Conservation (phyloP, 1,139 yeast species). For the Candida neerlandica region DNA sequence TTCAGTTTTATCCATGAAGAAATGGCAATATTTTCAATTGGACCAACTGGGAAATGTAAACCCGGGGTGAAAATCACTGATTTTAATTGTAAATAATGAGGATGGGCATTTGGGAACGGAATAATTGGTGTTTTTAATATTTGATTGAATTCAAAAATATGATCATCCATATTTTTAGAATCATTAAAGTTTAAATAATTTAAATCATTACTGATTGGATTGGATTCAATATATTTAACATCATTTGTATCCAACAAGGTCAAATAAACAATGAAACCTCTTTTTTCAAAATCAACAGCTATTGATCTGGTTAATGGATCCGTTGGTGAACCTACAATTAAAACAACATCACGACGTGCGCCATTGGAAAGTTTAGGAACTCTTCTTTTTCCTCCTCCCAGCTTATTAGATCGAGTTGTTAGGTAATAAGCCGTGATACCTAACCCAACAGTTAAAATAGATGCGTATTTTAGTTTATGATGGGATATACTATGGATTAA, state of each 20-base stretch:
- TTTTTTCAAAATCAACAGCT: constrained; percentile 70
- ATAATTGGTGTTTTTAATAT: constrained; percentile 41
- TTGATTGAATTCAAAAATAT: constrained; percentile 40
- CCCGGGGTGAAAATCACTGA: constrained; percentile 68
- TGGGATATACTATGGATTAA: constrained; percentile 16
- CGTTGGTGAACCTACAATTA: constrained; percentile 75
- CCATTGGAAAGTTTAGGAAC: constrained; percentile 70
- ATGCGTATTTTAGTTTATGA: constrained; percentile 20
- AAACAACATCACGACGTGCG: constrained; percentile 71
- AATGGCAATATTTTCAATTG: constrained; percentile 58
- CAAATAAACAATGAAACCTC: constrained; percentile 81
- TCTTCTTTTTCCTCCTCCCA: constrained; percentile 44
- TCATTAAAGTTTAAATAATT: constrained; percentile 43
- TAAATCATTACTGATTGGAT: constrained; percentile 57
- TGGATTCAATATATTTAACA: constrained; percentile 56
- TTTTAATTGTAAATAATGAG: constrained; percentile 55
- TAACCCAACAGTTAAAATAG: constrained; percentile 32
- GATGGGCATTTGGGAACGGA: constrained; percentile 52
- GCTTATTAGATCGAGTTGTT: constrained; percentile 4
- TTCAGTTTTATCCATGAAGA: constrained; percentile 56
- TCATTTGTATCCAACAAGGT: constrained; percentile 71
- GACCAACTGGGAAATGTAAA: constrained; percentile 68
- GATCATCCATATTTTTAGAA: constrained; percentile 32
- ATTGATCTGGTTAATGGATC: constrained; percentile 73
- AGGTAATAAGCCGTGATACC: constrained; percentile 22